Base-by-base conservation (phyloP, 2,329 filamentous ascomycete genomes). In the Alternaria sp. region DNA sequence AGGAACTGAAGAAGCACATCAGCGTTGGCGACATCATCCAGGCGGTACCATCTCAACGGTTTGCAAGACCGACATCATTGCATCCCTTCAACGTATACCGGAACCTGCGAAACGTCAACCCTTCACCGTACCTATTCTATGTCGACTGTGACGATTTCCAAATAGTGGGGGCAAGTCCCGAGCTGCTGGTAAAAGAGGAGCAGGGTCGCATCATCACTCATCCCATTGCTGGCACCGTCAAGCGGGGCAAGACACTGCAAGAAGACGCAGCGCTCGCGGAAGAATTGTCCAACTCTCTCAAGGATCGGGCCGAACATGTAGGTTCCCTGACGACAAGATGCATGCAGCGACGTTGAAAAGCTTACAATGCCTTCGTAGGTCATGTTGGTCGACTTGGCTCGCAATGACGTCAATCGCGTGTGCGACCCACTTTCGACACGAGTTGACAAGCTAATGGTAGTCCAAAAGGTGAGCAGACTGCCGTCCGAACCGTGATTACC, bases 31-130 rank as follows among this genome's bases (percentile, higher is more conserved):
- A 98, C 83, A 98, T 99, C 76, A 98, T 99, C 81, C 95, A 99
- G 79, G 93, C 93, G 1, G 95, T 99, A 16, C 95, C 95, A 2
- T 97, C 93, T 43, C 95, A 99, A 81, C 89, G 95, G 54, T 92
- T 98, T 75, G 90, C 94, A 8, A 88, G 94, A 28, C 94, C 94
- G 14, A 99, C 95, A 3, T 89, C 88, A 57, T 84, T 99, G 44
- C 95, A 99, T 79, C 94, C 95, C 0, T 99, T 98, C 85, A 99
- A 98, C 83, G 92, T 99, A 73, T 99, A 98, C 85, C 89, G 94
- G 56, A 93, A 97, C 78, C 86, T 99, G 38, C 92, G 95, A 64
- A 97, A 93, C n/a, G 92, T 98, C 74, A 99, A 99, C 78, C 95
- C 95, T 0, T 97, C 93, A 9, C 95, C 95, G 0, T 99, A 99